Conservation (phyloP, 2,329 filamentous ascomycete species). For the Venturia nashicola region DNA sequence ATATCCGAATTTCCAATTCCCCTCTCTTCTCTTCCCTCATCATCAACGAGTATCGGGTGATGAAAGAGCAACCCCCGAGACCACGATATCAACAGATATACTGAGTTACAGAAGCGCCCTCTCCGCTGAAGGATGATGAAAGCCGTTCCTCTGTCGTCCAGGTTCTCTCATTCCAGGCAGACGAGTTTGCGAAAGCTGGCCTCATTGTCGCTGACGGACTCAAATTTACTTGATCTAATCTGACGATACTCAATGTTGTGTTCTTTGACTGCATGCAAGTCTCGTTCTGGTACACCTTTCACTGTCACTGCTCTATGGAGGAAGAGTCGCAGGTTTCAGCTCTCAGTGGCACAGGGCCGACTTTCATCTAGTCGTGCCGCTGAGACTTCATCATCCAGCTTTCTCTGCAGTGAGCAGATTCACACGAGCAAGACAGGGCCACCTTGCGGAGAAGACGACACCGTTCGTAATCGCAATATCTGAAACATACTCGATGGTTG, state of each 20-base stretch:
- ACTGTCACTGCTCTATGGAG: too few relatives aligned
- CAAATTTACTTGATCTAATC: slow-evolving; percentile 52
- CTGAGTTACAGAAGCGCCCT: neutral
- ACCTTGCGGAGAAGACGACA: too few relatives aligned
- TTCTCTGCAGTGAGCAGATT: too few relatives aligned
- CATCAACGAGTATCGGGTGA: neutral
- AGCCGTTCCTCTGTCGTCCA: slow-evolving; percentile 5
- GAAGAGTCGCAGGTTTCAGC: too few relatives aligned
- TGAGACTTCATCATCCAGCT: too few relatives aligned
- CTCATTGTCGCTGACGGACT: slow-evolving; percentile 1
- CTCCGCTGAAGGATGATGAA: neutral
- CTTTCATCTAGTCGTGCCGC: too few relatives aligned
- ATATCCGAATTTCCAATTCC: too few relatives aligned
- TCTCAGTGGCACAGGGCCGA: too few relatives aligned
- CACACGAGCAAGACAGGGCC: too few relatives aligned
- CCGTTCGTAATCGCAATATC: too few relatives aligned
- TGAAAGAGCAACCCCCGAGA: neutral
- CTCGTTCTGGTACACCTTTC: too few relatives aligned
- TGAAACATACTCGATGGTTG: too few relatives aligned
- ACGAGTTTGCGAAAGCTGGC: slow-evolving; percentile 14
- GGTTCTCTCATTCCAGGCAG: neutral
- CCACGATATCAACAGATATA: neutral
- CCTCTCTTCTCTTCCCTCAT: neutral
- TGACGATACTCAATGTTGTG: slow-evolving; percentile 26
- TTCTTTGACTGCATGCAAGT: neutral